phyloP scores from a whole-genome alignment of 2,329 filamentous ascomycete species.

The Aureobasidium zeae region DNA sequence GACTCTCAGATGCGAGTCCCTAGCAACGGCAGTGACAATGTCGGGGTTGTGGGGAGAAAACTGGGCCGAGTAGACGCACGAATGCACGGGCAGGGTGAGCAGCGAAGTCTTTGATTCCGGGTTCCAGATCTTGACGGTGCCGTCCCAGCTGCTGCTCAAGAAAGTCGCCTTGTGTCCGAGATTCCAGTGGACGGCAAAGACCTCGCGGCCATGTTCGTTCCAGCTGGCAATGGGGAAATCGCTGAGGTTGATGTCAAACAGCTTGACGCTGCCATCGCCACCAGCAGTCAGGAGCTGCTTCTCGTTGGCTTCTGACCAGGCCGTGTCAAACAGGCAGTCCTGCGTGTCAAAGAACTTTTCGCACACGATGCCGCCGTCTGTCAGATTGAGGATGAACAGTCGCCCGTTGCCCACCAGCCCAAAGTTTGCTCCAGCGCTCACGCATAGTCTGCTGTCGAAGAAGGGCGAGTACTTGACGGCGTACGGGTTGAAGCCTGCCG shows the following conservation, averaged over 20 bases:
- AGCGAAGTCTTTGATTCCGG: slow-evolving; percentile 62
- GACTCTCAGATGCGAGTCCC: slow-evolving; percentile 79
- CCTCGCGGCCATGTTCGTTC: slow-evolving; percentile 86
- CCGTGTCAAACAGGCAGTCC: slow-evolving; percentile 87
- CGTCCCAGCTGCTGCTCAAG: slow-evolving; percentile 89
- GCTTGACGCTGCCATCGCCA: slow-evolving; percentile 88
- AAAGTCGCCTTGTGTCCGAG: slow-evolving; percentile 85
- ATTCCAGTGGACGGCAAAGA: slow-evolving; percentile 90
- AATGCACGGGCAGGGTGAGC: slow-evolving; percentile 79
- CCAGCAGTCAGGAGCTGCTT: slow-evolving; percentile 84
- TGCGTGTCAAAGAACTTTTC: slow-evolving; percentile 94
- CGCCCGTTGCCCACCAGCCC: slow-evolving; percentile 94
- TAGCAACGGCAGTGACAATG: slow-evolving; percentile 76
- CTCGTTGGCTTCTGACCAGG: slow-evolving; percentile 95
- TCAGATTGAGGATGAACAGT: slow-evolving; percentile 74
- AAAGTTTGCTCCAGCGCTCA: slow-evolving; percentile 87
- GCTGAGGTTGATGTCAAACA: slow-evolving; percentile 75
- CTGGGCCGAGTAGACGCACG: slow-evolving; percentile 85
- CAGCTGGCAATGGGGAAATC: slow-evolving; percentile 87
- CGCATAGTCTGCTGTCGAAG: slow-evolving; percentile 88
- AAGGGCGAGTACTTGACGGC: slow-evolving; percentile 98
- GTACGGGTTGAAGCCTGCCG: slow-evolving; percentile 89
- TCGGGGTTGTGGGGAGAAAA: slow-evolving; percentile 84
- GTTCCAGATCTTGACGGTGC: slow-evolving; percentile 91
- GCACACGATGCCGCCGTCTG: slow-evolving; percentile 70